Conservation (phyloP, 192 early-diverging fungal genomes). For the Diversispora eburnea region DNA sequence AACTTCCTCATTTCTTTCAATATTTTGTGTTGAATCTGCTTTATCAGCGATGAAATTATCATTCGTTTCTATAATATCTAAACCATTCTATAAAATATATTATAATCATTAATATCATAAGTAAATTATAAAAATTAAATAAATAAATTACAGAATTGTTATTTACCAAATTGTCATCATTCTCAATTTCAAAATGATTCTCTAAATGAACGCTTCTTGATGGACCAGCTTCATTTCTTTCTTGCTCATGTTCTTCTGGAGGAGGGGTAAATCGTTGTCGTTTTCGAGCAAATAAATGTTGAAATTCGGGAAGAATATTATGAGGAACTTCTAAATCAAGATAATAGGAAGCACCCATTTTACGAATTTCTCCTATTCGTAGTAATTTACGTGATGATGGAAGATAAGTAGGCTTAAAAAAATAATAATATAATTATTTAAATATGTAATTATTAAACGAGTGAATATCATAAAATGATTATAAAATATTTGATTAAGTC, state of each 20-base stretch:
- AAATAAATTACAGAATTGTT: neutral
- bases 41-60: neutral
- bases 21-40: neutral
- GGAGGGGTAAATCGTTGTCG: constrained; percentile 24
- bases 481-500: neutral
- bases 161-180: constrained; percentile 3
- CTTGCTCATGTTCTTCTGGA: neutral
- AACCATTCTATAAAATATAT: neutral
- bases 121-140: too few species aligned
- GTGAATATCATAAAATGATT: neutral
- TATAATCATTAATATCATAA: too few species aligned
- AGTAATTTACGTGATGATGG: constrained; percentile 44
- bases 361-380: constrained; percentile 35
- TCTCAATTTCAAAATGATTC: neutral
- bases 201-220: neutral
- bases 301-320: constrained; percentile 35
- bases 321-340: constrained; percentile 34
- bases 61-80: neutral
- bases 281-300: constrained; percentile 34
- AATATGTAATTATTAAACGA: neutral
- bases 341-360: constrained; percentile 36
- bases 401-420: constrained; percentile 37
- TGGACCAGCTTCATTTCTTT: neutral
- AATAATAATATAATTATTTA: neutral
- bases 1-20: neutral